These are phyloP conservation scores for Globisporangium splendens DNA, from an alignment of 352 stramenopile species.

Conservation along the genomic window DNA sequence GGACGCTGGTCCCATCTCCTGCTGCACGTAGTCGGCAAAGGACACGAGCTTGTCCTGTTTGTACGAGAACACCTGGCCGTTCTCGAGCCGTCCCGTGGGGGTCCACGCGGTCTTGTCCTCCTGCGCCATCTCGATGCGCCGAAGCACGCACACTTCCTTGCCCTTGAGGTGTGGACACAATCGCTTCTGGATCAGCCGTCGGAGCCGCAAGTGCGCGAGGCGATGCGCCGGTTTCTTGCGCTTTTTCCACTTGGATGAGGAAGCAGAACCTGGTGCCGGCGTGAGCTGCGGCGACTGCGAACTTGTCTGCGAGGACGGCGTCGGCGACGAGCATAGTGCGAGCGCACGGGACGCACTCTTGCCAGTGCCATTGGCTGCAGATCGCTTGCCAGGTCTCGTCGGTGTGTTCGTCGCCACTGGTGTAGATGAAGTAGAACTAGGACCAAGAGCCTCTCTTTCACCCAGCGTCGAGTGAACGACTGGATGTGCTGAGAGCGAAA, in stretches of 20 bases:
- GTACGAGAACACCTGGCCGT: constrained; percentile 54
- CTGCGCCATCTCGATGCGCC: constrained; percentile 13
- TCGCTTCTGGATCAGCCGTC: constrained; percentile 63
- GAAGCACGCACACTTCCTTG: constrained; percentile 51
- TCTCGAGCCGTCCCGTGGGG: constrained; percentile 48
- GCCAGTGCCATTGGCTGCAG: neutral
- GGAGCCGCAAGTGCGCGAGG: constrained; percentile 48
- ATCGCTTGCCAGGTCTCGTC: constrained; percentile 1
- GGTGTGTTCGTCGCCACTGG: neutral
- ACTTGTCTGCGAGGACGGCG: neutral
- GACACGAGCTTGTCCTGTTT: constrained; percentile 39
- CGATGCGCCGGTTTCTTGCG: constrained; percentile 24
- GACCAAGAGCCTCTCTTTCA: neutral
- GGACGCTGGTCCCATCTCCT: constrained; percentile 42
- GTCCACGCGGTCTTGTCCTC: constrained; percentile 23
- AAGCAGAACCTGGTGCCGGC: constrained; percentile 15
- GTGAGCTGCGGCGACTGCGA: constrained; percentile 13
- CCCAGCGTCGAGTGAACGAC: neutral
- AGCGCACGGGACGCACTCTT: constrained; percentile 4
- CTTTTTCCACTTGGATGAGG: constrained; percentile 21
- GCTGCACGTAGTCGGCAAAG: constrained; percentile 61
- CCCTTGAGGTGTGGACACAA: constrained; percentile 66
- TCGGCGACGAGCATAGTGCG: constrained; percentile 14
- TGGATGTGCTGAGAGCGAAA: constrained; percentile 5
- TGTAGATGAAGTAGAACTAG: neutral